phyloP scores from a whole-genome alignment of 345 rosid genomes.

The Gossypium mustelinum region DNA sequence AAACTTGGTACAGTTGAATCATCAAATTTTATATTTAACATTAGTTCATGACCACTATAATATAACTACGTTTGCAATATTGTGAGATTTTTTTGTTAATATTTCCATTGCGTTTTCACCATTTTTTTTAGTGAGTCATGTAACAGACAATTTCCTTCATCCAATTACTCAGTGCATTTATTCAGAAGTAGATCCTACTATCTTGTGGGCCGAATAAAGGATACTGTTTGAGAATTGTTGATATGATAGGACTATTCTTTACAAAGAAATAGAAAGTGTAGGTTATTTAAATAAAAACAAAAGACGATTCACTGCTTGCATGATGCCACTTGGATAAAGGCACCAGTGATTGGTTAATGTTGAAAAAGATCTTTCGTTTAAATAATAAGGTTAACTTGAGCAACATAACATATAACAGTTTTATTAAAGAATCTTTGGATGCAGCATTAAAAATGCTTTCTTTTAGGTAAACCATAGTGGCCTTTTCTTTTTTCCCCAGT shows the following conservation, averaged over 20 bases:
- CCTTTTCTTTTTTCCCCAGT: background rate
- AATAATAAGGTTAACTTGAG: conserved; percentile 1
- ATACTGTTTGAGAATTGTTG: background rate
- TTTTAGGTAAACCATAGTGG: background rate
- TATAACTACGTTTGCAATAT: background rate
- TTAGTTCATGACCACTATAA: background rate
- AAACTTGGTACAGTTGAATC: background rate
- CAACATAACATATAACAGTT: background rate
- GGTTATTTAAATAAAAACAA: background rate
- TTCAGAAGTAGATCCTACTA: background rate
- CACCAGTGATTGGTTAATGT: background rate
- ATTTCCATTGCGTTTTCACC: background rate
- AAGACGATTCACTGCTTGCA: background rate
- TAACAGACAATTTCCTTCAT: background rate
- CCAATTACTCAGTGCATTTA: background rate
- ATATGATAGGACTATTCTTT: background rate
- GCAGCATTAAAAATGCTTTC: background rate
- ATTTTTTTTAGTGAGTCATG: background rate
- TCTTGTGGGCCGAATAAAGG: background rate
- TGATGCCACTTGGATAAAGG: background rate
- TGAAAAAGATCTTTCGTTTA: background rate
- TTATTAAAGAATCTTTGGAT: background rate
- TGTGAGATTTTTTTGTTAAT: background rate
- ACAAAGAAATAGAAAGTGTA: background rate
- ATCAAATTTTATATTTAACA: background rate